These are phyloP conservation scores for Cyberlindnera veronae DNA, from an alignment of 805 yeast species.

Conservation along the genomic window DNA sequence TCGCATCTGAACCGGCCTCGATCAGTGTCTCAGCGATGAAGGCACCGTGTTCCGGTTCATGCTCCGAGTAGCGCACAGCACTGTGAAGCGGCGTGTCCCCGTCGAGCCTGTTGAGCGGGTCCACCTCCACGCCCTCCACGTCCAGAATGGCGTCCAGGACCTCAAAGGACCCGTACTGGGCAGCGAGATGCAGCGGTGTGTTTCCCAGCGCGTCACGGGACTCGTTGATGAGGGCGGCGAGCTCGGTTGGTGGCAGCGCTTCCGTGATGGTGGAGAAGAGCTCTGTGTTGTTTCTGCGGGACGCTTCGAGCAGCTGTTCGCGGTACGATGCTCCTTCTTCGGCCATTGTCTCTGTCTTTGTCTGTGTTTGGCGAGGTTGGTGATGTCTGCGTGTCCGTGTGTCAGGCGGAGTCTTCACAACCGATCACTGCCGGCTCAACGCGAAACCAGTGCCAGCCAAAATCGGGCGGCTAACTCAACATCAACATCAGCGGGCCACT, in stretches of 20 bases:
- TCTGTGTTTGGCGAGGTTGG: no score
- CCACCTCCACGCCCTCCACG: constrained; percentile 86
- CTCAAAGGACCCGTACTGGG: constrained; percentile 80
- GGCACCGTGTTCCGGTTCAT: constrained; percentile 75
- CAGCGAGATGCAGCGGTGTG: constrained; percentile 78
- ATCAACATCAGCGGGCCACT: neutral
- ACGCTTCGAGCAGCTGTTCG: constrained; percentile 82
- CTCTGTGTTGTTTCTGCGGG: constrained; percentile 84
- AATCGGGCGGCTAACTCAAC: neutral
- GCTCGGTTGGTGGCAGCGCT: constrained; percentile 23
- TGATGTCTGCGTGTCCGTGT: no score
- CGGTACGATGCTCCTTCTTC: constrained; percentile 69
- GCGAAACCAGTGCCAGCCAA: neutral
- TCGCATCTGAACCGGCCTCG: constrained; percentile 90
- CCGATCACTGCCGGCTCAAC: neutral
- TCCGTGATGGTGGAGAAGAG: constrained; percentile 57
- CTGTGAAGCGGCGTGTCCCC: constrained; percentile 89
- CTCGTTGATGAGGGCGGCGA: constrained; percentile 56
- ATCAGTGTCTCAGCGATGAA: constrained; percentile 75
- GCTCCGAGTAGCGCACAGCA: constrained; percentile 70
- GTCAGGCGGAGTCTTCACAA: no score
- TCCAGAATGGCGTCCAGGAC: constrained; percentile 79
- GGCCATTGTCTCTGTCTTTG: constrained; percentile 4
- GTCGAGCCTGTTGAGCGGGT: constrained; percentile 65
- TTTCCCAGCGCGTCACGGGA: constrained; percentile 77